Evolutionary conservation across 2,329 filamentous ascomycete species (phyloP).

Genomic region (Ploettnerulaceae sp.): DNA sequence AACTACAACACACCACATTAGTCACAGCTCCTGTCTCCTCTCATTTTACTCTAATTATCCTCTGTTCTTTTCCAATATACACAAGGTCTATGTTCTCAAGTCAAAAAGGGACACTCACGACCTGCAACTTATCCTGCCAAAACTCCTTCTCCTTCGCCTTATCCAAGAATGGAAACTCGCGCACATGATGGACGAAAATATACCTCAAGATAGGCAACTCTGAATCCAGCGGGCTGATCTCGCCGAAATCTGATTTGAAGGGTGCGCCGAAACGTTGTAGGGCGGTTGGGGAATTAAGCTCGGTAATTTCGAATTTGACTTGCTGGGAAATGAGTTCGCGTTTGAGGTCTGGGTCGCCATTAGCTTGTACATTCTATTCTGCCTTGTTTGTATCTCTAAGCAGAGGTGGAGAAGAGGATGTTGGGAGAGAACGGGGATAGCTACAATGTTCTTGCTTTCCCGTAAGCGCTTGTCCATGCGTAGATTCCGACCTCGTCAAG

Average conservation of each 20-base stretch:
- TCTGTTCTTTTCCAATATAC: background rate
- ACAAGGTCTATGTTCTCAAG: background rate
- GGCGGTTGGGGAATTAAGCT: constrained; percentile 91
- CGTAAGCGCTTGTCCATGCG: constrained; percentile 50
- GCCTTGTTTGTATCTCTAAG: too few relatives aligned
- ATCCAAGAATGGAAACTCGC: constrained; percentile 96
- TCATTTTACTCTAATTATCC: background rate
- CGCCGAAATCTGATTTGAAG: constrained; percentile 86
- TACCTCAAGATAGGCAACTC: constrained; percentile 90
- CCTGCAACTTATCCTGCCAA: constrained; percentile 97
- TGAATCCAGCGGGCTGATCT: constrained; percentile 88
- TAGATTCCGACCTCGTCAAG: background rate
- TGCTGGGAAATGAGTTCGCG: constrained; percentile 89
- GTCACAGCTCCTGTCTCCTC: constrained; percentile 1
- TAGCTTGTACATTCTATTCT: too few relatives aligned
- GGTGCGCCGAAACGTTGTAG: constrained; percentile 92
- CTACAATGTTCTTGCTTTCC: constrained; percentile 99
- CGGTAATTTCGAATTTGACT: constrained; percentile 82
- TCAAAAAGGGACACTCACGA: constrained; percentile 53
- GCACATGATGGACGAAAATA: constrained; percentile 96
- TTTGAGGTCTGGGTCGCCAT: constrained; percentile 69
- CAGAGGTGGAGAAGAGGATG: background rate
- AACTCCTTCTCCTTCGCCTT: constrained; percentile 98
- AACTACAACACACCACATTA: constrained; percentile 54
- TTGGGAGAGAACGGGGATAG: constrained; percentile 32